phyloP scores from a whole-genome alignment of 108 stramenopile genomes.

The Nitzschia putrida region DNA sequence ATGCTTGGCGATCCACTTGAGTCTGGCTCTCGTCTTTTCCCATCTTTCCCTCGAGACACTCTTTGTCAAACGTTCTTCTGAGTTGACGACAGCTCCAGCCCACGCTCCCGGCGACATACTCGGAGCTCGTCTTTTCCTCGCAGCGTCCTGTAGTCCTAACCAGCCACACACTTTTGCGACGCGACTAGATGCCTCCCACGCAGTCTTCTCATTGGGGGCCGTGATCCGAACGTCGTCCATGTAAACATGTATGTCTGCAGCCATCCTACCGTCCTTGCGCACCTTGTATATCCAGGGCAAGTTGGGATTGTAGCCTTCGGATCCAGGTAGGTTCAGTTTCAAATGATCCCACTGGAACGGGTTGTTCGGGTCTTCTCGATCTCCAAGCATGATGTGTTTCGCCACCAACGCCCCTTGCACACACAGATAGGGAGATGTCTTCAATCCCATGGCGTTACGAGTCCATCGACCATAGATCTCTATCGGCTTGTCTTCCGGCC shows the following conservation, averaged over 20 bases:
- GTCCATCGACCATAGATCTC: too few relatives aligned
- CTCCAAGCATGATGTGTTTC: conserved; percentile 26
- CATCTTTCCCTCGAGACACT: conserved; percentile 25
- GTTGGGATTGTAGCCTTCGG: conserved; percentile 30
- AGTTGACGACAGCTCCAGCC: conserved; percentile 42
- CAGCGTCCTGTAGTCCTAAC: conserved; percentile 58
- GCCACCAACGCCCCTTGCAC: too few relatives aligned
- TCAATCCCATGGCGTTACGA: too few relatives aligned
- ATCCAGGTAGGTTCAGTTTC: conserved; percentile 43
- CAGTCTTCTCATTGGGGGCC: conserved; percentile 1
- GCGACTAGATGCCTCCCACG: conserved; percentile 8
- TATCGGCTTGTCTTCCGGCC: too few relatives aligned
- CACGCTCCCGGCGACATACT: conserved; percentile 45
- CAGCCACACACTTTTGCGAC: conserved; percentile 11
- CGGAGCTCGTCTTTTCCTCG: conserved; percentile 29
- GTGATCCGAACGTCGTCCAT: conserved; percentile 45
- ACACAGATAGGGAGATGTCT: too few relatives aligned
- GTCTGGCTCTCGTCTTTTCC: conserved; percentile 42
- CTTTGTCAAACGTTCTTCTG: conserved; percentile 14
- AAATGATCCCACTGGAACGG: conserved; percentile 41
- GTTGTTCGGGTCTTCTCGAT: conserved; percentile 18
- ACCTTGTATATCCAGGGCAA: conserved; percentile 41
- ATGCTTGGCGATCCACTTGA: conserved; percentile 33
- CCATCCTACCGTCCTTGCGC: conserved; percentile 28
- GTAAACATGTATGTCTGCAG: conserved; percentile 38